Evolutionary conservation across 2,329 filamentous ascomycete genomes (phyloP), one percentile per base, ranked within the genome.

Genomic region (Aspergillus sp.): DNA sequence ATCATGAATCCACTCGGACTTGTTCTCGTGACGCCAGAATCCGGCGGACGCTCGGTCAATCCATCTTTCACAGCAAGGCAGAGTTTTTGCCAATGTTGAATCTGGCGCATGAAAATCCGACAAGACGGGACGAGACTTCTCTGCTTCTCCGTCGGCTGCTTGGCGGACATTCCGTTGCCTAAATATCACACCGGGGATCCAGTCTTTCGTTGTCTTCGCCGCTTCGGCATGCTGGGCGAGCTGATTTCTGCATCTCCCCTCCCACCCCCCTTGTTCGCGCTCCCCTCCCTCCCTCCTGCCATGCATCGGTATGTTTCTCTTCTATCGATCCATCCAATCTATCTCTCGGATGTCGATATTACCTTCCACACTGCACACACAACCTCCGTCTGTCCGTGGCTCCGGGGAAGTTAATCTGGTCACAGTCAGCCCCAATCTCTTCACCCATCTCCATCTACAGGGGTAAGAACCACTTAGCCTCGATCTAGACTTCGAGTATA

Each of bases 21-120:
- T 42, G 9, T 57, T 24, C 55, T 53, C 54, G 46, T 55, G 53
- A 55, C 53, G 36, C 36, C 36, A 42, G 36, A 42, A n/a, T n/a
- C 36, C 36, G 36, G 36, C 36, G 36, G 36, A n/a, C 36, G 14
- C 36, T 42, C 36, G 26, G 36, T 42, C 36, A 42, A 42, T 42
- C 36, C 45, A 24, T 24, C 24, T 22, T 47, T 47, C 45, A 47
- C n/a, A 18, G 20, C 45, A 47, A n/a, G 9, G 18, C 26, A 29
- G 26, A 29, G 26, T 29, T 36, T 47, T 47, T 47, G 45, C 45
- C 18, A 18, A 54, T 24, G 24, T 24, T 6, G 24, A 24, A 24
- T 46, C 16, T 42, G 52, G 26, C 36, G 10, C 45, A 47, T 10
- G 45, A 47, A 24, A 47, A 20, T 47, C 45, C 45, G 45, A 47